These are phyloP conservation scores for Naganishia vaughanmartiniae DNA, from an alignment of 768 basidiomycete species.

Conservation along the genomic window DNA sequence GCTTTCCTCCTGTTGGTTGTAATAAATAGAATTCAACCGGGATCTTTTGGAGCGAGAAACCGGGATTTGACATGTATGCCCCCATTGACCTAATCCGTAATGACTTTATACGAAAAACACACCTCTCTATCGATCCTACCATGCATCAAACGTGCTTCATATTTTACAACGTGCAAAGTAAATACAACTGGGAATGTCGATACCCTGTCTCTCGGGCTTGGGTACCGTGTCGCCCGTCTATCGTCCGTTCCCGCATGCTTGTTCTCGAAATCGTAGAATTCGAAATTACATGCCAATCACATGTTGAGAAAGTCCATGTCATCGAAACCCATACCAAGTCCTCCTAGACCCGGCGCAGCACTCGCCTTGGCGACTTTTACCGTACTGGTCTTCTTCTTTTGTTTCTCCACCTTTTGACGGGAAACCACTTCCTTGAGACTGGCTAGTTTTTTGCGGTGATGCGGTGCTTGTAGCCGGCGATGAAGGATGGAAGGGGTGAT, in stretches of 20 bases:
- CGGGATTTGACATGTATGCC: conserved; percentile 16
- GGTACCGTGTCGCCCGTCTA: not conserved
- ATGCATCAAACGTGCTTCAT: not conserved
- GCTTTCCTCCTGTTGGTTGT: conserved; percentile 17
- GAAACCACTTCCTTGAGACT: conserved; percentile 20
- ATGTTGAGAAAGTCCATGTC: conserved; percentile 17
- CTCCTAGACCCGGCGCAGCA: conserved; percentile 7
- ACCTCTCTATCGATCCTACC: not conserved
- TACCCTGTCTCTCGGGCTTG: not conserved
- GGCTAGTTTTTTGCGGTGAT: conserved; percentile 21
- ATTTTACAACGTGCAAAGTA: not conserved
- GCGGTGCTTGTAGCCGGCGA: conserved; percentile 12
- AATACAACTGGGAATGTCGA: not conserved
- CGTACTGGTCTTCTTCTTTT: conserved; percentile 20
- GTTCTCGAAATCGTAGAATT: not conserved
- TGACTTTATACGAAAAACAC: conserved; percentile 23
- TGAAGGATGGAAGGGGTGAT: conserved; percentile 17
- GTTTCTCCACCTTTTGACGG: conserved; percentile 17
- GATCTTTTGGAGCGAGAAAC: not conserved
- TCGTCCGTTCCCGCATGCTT: not conserved
- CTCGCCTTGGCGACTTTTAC: conserved; percentile 1
- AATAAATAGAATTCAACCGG: conserved; percentile 9
- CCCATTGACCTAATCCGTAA: not conserved
- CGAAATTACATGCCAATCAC: not conserved
- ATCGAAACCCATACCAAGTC: conserved; percentile 9